Percentiles rank a stretch among this genome's conserved stretches.
phyloP scores from a whole-genome alignment of 768 basidiomycete genomes.

The Astraeus odoratus region DNA sequence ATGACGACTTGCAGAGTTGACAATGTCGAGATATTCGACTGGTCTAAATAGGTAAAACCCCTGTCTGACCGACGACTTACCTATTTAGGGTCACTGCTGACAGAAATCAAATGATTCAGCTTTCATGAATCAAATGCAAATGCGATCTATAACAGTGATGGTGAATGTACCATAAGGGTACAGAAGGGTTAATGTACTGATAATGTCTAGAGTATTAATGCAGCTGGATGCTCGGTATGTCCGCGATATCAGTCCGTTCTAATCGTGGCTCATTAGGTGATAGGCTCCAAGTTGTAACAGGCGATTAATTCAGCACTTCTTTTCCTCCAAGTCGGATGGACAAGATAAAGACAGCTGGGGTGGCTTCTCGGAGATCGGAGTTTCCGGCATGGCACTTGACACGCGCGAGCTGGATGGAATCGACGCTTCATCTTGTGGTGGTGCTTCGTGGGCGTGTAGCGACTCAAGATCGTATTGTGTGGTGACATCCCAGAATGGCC shows the following conservation, averaged over 20 bases:
- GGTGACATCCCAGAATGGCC: conserved; percentile 36
- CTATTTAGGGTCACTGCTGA: neutral
- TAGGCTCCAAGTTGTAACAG: neutral
- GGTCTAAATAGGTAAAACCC: neutral
- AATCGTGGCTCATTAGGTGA: conserved; percentile 3
- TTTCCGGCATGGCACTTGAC: conserved; percentile 11
- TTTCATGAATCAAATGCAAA: conserved; percentile 4
- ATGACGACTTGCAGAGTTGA: no score
- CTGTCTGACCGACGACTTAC: neutral
- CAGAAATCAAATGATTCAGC: conserved; percentile 5
- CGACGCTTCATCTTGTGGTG: conserved; percentile 16
- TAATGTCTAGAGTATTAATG: conserved; percentile 11
- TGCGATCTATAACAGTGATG: neutral
- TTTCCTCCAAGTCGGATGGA: conserved; percentile 5
- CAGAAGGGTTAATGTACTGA: conserved; percentile 1
- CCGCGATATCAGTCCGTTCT: conserved; percentile 9
- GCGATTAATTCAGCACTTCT: neutral
- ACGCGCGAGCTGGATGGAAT: conserved; percentile 3
- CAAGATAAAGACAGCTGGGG: neutral
- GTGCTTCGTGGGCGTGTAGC: conserved; percentile 19
- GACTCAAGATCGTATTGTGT: conserved; percentile 19
- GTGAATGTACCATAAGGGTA: conserved; percentile 5
- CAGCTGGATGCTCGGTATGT: conserved; percentile 14
- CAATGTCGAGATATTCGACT: no score
- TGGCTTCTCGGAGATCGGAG: conserved; percentile 15